Percentiles rank a stretch among this genome's conserved stretches.
Evolutionary conservation across 106 monocot genomes (phyloP).

Genomic region (Phalaenopsis equestris): DNA sequence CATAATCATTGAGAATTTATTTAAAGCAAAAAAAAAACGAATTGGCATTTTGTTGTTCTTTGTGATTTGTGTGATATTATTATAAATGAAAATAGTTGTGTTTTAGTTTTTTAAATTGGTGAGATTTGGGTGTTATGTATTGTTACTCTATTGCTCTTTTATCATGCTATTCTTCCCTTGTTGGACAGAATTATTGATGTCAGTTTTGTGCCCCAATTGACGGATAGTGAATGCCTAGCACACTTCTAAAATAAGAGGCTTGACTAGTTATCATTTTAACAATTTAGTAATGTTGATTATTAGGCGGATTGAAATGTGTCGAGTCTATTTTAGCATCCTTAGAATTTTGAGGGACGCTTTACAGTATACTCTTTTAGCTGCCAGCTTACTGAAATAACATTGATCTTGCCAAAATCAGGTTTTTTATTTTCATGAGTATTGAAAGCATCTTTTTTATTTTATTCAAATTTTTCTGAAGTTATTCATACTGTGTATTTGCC

Average conservation of each 20-base stretch:
- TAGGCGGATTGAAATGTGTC: not conserved
- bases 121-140: not conserved
- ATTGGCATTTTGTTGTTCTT: no score
- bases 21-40: no score
- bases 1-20: no score
- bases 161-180: not conserved
- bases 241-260: not conserved
- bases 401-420: not conserved
- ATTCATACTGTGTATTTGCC: not conserved
- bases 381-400: not conserved
- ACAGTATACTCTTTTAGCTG: not conserved
- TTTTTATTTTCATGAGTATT: not conserved
- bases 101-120: no score
- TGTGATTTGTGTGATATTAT: no score
- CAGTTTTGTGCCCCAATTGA: not conserved
- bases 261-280: not conserved
- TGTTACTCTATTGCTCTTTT: not conserved
- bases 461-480: not conserved
- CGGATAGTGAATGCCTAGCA: not conserved
- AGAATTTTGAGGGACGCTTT: not conserved
- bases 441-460: not conserved
- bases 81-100: no score
- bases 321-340: not conserved
- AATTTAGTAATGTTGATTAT: not conserved
- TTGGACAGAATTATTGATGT: not conserved